phyloP scores from a whole-genome alignment of 305 asterid species.

The Fraxinus ornus region DNA sequence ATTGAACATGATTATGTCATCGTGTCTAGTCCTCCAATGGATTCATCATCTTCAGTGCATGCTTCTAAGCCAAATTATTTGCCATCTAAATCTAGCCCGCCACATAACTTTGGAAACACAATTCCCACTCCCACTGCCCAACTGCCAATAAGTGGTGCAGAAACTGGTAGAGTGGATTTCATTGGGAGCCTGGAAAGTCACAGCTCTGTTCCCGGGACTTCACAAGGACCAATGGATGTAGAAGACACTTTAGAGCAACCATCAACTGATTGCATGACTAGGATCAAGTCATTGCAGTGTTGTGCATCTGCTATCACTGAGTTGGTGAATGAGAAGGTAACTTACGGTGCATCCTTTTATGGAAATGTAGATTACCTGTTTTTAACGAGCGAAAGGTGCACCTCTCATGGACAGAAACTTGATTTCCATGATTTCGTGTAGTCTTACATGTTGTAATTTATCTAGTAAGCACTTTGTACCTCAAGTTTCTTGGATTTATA shows the following conservation, averaged over 20 bases:
- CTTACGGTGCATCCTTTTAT: background rate
- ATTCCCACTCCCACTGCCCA: conserved; percentile 51
- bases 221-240: conserved; percentile 57
- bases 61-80: conserved; percentile 48
- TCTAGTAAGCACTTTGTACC: background rate
- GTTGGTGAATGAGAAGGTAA: conserved; percentile 82
- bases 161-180: conserved; percentile 38
- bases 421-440: background rate
- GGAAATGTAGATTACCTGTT: background rate
- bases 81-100: conserved; percentile 53
- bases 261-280: conserved; percentile 60
- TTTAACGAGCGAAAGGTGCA: background rate
- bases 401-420: background rate
- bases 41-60: conserved; percentile 50
- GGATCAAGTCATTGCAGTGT: conserved; percentile 69
- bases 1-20: conserved; percentile 80
- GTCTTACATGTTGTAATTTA: background rate
- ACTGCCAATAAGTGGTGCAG: conserved; percentile 46
- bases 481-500: background rate
- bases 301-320: conserved; percentile 69
- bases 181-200: conserved; percentile 50
- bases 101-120: conserved; percentile 38
- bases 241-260: conserved; percentile 53
- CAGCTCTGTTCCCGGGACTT: conserved; percentile 57
- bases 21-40: conserved; percentile 63